Conservation (phyloP, 1,139 yeast species). For the Candida sanyaensis region DNA sequence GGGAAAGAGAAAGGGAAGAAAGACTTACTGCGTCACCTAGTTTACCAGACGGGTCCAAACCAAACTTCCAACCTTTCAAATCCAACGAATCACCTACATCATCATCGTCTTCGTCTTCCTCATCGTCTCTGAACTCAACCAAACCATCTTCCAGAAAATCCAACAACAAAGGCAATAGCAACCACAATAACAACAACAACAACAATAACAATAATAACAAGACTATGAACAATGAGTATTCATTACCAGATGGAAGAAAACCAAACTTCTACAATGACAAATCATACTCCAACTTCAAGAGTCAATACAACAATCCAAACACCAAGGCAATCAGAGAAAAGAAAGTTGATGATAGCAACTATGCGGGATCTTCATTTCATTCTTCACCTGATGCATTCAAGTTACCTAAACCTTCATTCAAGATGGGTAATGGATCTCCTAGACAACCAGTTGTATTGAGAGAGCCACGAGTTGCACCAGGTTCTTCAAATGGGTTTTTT, state of each 20-base stretch:
- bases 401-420: slow-evolving; percentile 57
- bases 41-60: slow-evolving; percentile 37
- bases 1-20: slow-evolving; percentile 4
- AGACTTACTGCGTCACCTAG: slow-evolving; percentile 16
- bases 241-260: slow-evolving; percentile 35
- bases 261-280: slow-evolving; percentile 27
- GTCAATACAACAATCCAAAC: slow-evolving; percentile 12
- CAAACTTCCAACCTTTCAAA: slow-evolving; percentile 20
- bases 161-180: background rate
- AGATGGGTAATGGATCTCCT: slow-evolving; percentile 10
- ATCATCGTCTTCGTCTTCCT: background rate
- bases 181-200: slow-evolving; percentile 1
- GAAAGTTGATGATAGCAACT: slow-evolving; percentile 27
- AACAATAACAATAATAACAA: background rate
- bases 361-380: slow-evolving; percentile 62
- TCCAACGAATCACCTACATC: slow-evolving; percentile 1
- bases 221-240: slow-evolving; percentile 8
- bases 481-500: background rate
- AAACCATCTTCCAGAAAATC: background rate
- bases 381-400: slow-evolving; percentile 59
- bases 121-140: background rate
- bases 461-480: background rate
- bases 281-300: background rate
- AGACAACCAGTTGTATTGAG: slow-evolving; percentile 8
- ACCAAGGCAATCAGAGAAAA: slow-evolving; percentile 16